Conservation (phyloP, 2,329 filamentous ascomycete genomes). For the Ophiosphaerella narmari region DNA sequence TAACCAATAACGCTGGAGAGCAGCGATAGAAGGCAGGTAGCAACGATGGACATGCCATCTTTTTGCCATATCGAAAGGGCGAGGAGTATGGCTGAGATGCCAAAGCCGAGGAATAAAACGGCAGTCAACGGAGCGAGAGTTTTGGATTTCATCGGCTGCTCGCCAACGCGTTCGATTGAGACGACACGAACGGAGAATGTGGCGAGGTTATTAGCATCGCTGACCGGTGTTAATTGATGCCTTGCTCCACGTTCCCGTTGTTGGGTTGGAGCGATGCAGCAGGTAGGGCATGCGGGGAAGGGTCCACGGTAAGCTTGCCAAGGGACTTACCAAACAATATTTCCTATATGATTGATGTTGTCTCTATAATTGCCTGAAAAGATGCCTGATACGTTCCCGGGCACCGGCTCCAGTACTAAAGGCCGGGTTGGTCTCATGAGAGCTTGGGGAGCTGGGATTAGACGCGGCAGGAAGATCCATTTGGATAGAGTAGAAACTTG, state of each 20-base stretch:
- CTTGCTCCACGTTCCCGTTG: neutral
- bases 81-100: constrained; percentile 50
- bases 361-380: constrained; percentile 54
- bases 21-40: constrained; percentile 53
- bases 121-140: constrained; percentile 52
- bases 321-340: constrained; percentile 49
- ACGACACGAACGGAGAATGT: constrained; percentile 50
- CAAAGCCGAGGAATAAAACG: constrained; percentile 52
- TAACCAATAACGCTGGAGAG: constrained; percentile 56
- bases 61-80: constrained; percentile 50
- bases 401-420: constrained; percentile 46
- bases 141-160: constrained; percentile 48
- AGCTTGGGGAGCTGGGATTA: constrained; percentile 57
- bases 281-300: constrained; percentile 8
- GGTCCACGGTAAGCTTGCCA: constrained; percentile 1
- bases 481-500: constrained; percentile 56
- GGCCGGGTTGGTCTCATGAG: constrained; percentile 54
- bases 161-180: constrained; percentile 39
- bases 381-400: constrained; percentile 52
- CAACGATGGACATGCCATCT: constrained; percentile 58
- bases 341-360: constrained; percentile 55
- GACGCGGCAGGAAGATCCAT: constrained; percentile 55
- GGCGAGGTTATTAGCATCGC: constrained; percentile 43
- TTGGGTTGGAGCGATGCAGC: neutral
- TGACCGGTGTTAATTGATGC: constrained; percentile 10